phyloP scores from a whole-genome alignment of 768 basidiomycete species.

The Leccinum fibrillosum region DNA sequence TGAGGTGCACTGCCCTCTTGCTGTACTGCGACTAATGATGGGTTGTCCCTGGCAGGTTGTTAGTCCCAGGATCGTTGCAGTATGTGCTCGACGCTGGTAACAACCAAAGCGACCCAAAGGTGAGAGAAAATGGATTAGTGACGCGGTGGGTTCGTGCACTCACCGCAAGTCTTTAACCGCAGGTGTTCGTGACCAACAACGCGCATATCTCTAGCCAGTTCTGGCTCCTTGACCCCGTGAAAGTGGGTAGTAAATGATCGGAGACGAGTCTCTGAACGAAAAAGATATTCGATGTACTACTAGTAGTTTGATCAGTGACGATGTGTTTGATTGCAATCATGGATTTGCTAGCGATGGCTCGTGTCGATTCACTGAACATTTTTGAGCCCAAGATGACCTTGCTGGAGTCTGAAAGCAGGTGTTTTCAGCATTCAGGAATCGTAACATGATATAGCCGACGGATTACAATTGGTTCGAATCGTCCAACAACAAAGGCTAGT shows the following conservation, averaged over 20 bases:
- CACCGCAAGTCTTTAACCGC: neutral
- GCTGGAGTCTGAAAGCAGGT: neutral
- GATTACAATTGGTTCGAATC: too few relatives aligned
- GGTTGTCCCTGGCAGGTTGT: neutral
- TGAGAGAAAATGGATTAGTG: neutral
- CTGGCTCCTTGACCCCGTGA: neutral
- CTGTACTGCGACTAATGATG: neutral
- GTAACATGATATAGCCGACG: too few relatives aligned
- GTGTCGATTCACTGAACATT: neutral
- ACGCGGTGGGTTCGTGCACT: neutral
- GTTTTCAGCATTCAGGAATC: neutral
- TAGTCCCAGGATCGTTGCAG: neutral
- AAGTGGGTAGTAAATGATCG: neutral
- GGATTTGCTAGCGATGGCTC: too few relatives aligned
- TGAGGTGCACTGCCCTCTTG: neutral
- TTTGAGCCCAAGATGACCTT: neutral
- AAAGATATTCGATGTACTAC: neutral
- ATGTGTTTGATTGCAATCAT: neutral
- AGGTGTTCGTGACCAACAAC: slow-evolving; percentile 3
- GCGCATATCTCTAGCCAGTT: neutral
- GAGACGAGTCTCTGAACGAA: neutral
- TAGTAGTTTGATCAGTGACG: neutral
- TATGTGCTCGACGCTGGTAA: slow-evolving; percentile 3
- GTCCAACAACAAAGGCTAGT: too few relatives aligned
- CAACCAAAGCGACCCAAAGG: neutral